Evolutionary conservation across 2,329 filamentous ascomycete genomes (phyloP), one percentile per base, ranked within the genome.

Genomic region (Hirsutella minnesotensis): DNA sequence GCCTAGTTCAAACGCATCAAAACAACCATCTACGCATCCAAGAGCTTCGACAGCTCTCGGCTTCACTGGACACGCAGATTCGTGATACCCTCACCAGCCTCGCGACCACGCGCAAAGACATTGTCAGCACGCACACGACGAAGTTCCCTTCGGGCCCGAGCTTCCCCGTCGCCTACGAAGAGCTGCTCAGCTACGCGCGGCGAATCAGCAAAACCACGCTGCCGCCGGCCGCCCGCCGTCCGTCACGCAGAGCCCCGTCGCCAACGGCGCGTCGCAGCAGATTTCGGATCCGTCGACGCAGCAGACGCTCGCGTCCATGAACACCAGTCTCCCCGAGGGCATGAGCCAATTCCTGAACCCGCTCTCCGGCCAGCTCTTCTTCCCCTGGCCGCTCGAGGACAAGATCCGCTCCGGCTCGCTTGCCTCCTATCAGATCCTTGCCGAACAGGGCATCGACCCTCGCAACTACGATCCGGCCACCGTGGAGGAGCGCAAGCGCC

Each of bases 201-300:
- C 79, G 81, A 49, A 92, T 94, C 55, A 83, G 81, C 59, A 83
- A 81, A 57, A 87, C 81, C 49, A 90, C 86, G 1, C 72, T 87
- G 12, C 85, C 86, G 0, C 81, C 81, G 0, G 76, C 76, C 0
- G 65, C 66, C 38, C 53, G 9, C 62, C 53, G 12, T 59, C 54
- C 8, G 57, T 58, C n/a, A 53, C 56, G 5, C 61, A 63, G 40
- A 61, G 55, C 41, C 62, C 59, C 7, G 57, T 53, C 18, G 48
- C 53, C 3, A 65, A 66, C 38, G 63, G 59, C 37, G 52, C 52
- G 4, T 52, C 55, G 2, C 49, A 56, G 40, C 46, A 53, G 18
- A 47, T 49, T 9, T 51, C 58, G 9, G 58, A 60, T 22, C 57
- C 48, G 13, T 47, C 59, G 13, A 63, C 56, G 16, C 63, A 60